Percentiles rank a stretch among this genome's conserved stretches.
phyloP scores from a whole-genome alignment of 768 basidiomycete species.

The Paxillus rubicundulus region DNA sequence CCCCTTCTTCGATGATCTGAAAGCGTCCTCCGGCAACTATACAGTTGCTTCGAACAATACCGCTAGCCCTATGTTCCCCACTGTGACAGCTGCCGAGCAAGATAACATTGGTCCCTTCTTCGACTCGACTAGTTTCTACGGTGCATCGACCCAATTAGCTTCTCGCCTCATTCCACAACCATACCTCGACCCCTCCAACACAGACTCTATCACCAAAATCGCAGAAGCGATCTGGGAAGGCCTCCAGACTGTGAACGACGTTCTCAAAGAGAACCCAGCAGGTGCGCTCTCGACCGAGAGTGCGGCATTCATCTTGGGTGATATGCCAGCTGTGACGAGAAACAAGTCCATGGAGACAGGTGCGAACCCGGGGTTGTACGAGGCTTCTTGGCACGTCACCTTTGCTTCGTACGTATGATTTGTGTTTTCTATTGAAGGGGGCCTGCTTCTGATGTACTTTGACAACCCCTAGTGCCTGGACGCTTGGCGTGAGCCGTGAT shows the following conservation, averaged over 20 bases:
- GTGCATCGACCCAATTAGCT: conserved; percentile 11
- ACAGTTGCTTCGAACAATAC: conserved; percentile 16
- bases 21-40: conserved; percentile 11
- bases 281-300: background rate
- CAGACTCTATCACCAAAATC: conserved; percentile 6
- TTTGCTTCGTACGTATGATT: background rate
- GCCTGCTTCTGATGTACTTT: background rate
- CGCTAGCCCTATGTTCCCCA: conserved; percentile 10
- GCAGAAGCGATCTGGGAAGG: conserved; percentile 17
- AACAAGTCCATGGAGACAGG: conserved; percentile 6
- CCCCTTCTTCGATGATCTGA: conserved; percentile 18
- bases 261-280: background rate
- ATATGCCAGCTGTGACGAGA: conserved; percentile 8
- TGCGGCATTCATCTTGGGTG: background rate
- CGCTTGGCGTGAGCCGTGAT: background rate
- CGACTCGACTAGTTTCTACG: conserved; percentile 12
- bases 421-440: background rate
- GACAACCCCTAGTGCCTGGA: background rate
- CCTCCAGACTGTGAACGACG: conserved; percentile 9
- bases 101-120: conserved; percentile 10
- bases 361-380: conserved; percentile 18
- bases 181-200: conserved; percentile 9
- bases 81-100: conserved; percentile 7
- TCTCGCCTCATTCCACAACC: conserved; percentile 21
- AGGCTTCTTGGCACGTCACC: conserved; percentile 12